A percentile compares a stretch with the other conserved stretches of the same genome.
These are phyloP conservation scores for Russula earlei DNA, from an alignment of 768 basidiomycete species.

Conservation along the genomic window DNA sequence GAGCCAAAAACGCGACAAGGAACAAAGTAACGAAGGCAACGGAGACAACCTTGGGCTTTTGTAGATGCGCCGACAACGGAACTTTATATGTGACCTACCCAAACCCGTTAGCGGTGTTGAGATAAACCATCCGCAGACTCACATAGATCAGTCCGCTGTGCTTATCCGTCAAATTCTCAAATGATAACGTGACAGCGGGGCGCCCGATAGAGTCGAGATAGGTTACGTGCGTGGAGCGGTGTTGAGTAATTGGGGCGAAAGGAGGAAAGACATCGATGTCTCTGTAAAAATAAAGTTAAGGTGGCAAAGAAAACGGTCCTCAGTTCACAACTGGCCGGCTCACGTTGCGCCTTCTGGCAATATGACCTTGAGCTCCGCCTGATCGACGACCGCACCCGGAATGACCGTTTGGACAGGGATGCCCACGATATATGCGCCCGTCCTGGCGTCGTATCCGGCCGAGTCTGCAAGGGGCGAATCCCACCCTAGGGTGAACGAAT, in stretches of 20 bases:
- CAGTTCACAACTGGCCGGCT: constrained; percentile 30
- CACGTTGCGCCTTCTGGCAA: constrained; percentile 95
- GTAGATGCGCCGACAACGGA: constrained; percentile 67
- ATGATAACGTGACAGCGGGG: constrained; percentile 64
- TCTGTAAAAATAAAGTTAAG: constrained; percentile 34
- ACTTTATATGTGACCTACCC: constrained; percentile 81
- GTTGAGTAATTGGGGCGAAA: constrained; percentile 60
- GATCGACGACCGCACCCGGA: constrained; percentile 70
- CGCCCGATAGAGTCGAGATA: constrained; percentile 92
- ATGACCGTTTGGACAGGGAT: constrained; percentile 82
- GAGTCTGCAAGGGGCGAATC: constrained; percentile 78
- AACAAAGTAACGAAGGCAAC: constrained; percentile 64
- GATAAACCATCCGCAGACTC: constrained; percentile 27
- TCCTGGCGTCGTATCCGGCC: constrained; percentile 51
- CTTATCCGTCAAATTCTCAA: constrained; percentile 65
- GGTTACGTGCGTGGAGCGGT: constrained; percentile 60
- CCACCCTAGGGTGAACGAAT: constrained; percentile 89
- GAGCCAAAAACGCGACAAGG: constrained; percentile 34
- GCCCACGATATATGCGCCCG: constrained; percentile 60
- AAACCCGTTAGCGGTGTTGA: not conserved
- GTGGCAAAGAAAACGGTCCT: not conserved
- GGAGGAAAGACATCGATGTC: constrained; percentile 70
- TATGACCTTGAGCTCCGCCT: constrained; percentile 70
- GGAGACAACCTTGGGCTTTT: constrained; percentile 77
- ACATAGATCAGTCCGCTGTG: constrained; percentile 81